phyloP scores from a whole-genome alignment of 2,329 filamentous ascomycete species.

The Penicillium sp. region DNA sequence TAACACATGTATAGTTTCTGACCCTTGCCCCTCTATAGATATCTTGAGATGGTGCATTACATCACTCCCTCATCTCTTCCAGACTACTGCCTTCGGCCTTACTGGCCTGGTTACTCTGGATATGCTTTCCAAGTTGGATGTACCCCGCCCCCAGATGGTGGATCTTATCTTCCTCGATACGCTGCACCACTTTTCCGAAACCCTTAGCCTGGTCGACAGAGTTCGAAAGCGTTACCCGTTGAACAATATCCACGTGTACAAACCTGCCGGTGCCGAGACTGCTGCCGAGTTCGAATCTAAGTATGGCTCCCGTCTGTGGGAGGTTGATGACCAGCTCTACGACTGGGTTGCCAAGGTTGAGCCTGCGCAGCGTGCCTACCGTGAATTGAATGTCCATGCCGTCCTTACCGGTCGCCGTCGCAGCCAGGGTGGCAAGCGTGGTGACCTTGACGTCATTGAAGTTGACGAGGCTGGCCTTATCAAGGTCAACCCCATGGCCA shows the following conservation, averaged over 20 bases:
- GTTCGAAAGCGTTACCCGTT: slow-evolving; percentile 75
- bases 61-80: slow-evolving; percentile 84
- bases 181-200: slow-evolving; percentile 78
- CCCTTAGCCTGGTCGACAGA: slow-evolving; percentile 69
- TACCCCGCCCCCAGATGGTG: slow-evolving; percentile 50
- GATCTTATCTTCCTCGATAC: slow-evolving; percentile 75
- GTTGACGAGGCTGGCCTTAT: slow-evolving; percentile 86
- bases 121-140: slow-evolving; percentile 56
- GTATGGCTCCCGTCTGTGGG: slow-evolving; percentile 82
- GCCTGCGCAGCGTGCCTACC: slow-evolving; percentile 87
- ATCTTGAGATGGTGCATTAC: slow-evolving; percentile 90
- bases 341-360: slow-evolving; percentile 98
- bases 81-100: slow-evolving; percentile 80
- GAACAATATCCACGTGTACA: slow-evolving; percentile 83
- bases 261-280: slow-evolving; percentile 73
- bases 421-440: slow-evolving; percentile 90
- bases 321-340: slow-evolving; percentile 82
- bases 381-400: slow-evolving; percentile 81
- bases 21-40: slow-evolving; percentile 50
- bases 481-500: slow-evolving; percentile 96
- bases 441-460: slow-evolving; percentile 87
- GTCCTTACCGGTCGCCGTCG: slow-evolving; percentile 88
- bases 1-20: slow-evolving; percentile 8
- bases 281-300: slow-evolving; percentile 74
- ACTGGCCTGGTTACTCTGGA: slow-evolving; percentile 80